Conservation (phyloP, 192 early-diverging fungal genomes). For the Podila minutissima region DNA sequence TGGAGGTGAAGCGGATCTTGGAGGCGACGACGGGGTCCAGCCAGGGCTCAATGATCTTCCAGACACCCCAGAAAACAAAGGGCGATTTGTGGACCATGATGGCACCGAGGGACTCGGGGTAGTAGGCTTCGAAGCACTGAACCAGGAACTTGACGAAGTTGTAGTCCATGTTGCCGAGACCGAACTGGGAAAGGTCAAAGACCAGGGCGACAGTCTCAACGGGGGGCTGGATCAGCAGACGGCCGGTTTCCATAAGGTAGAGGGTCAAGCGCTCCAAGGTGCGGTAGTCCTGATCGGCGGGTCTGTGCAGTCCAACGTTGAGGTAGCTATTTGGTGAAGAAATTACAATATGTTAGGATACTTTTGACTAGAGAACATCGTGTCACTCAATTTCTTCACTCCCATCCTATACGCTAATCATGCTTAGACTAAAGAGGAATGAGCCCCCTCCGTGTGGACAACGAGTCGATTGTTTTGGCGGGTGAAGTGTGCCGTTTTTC, state of each 20-base stretch:
- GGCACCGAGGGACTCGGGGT: conserved; percentile 85
- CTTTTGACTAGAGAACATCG: not conserved
- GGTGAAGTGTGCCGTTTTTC: too few relatives aligned
- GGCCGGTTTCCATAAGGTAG: conserved; percentile 76
- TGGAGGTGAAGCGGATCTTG: conserved; percentile 80
- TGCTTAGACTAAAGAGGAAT: too few relatives aligned
- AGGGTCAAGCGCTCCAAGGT: conserved; percentile 70
- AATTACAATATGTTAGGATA: not conserved
- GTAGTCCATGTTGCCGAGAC: conserved; percentile 40
- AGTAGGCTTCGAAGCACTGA: conserved; percentile 83
- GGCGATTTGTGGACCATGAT: conserved; percentile 86
- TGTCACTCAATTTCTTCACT: too few relatives aligned
- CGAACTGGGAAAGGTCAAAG: conserved; percentile 39
- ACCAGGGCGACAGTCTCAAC: conserved; percentile 59
- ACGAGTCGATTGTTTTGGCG: too few relatives aligned
- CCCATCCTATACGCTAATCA: too few relatives aligned
- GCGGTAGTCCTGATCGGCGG: conserved; percentile 63
- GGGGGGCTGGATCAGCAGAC: conserved; percentile 65
- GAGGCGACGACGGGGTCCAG: conserved; percentile 88
- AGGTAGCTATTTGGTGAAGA: conserved; percentile 49
- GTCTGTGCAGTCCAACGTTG: conserved; percentile 58
- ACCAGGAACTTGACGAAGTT: conserved; percentile 74
- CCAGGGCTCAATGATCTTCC: conserved; percentile 82
- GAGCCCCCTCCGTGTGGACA: too few relatives aligned
- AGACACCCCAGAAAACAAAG: conserved; percentile 86